Conservation (phyloP, 495 filamentous ascomycete genomes). For the Gamarada debralockiae region DNA sequence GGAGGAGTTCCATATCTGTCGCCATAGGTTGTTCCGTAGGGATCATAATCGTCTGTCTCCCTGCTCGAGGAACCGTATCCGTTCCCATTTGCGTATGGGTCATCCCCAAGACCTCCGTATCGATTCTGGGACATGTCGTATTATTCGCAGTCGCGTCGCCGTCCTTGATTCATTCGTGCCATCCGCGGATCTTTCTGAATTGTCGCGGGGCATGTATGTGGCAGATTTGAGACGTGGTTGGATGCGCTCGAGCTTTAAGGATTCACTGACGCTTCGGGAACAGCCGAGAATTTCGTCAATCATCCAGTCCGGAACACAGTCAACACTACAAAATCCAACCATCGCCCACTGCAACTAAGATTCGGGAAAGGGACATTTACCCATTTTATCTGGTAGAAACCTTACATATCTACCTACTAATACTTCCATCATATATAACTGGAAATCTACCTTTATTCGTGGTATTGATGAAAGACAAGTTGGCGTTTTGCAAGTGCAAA, state of each 20-base stretch:
- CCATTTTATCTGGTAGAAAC: no score
- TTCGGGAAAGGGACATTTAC: not conserved
- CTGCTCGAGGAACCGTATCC: slow-evolving; percentile 11
- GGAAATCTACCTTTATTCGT: no score
- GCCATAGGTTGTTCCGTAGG: slow-evolving; percentile 18
- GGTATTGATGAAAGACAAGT: no score
- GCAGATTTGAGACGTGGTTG: not conserved
- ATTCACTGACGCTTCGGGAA: slow-evolving; percentile 1
- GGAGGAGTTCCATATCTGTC: slow-evolving; percentile 20
- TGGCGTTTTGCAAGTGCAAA: no score
- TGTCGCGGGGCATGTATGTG: not conserved
- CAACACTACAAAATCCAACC: no score
- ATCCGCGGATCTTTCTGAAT: not conserved
- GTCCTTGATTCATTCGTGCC: slow-evolving; percentile 10
- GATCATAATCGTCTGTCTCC: slow-evolving; percentile 24
- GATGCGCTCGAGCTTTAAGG: not conserved
- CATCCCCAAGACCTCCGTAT: slow-evolving; percentile 18
- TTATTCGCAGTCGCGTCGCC: slow-evolving; percentile 13
- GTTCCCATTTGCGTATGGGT: slow-evolving; percentile 19
- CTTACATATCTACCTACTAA: no score
- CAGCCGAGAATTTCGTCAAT: slow-evolving; percentile 1
- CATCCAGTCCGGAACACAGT: no score
- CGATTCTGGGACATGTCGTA: slow-evolving; percentile 23
- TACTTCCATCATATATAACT: no score
- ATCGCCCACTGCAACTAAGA: not conserved